Evolutionary conservation across 2,329 filamentous ascomycete species (phyloP).

Genomic region (Didymella glomerata): DNA sequence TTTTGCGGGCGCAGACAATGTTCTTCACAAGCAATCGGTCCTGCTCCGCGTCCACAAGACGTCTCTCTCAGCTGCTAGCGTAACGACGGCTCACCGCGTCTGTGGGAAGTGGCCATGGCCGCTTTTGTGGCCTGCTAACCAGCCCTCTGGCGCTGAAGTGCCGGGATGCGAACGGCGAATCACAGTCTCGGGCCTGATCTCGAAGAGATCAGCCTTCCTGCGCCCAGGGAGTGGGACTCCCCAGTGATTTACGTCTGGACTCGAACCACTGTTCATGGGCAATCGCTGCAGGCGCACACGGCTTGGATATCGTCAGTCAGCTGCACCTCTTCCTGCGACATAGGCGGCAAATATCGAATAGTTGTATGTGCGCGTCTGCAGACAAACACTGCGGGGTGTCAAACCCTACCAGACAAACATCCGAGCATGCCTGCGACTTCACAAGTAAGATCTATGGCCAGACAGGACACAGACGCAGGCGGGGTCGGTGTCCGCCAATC

Average conservation of each 20-base stretch:
- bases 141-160: conserved; percentile 19
- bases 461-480: conserved; percentile 9
- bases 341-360: neutral
- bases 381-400: conserved; percentile 12
- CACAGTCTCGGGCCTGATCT: conserved; percentile 18
- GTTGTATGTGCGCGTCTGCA: conserved; percentile 6
- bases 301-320: conserved; percentile 7
- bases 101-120: conserved; percentile 20
- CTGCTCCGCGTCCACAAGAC: conserved; percentile 30
- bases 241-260: conserved; percentile 16
- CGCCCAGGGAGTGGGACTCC: conserved; percentile 17
- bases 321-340: conserved; percentile 11
- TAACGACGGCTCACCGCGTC: conserved; percentile 19
- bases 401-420: conserved; percentile 15
- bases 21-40: conserved; percentile 32
- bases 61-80: conserved; percentile 17
- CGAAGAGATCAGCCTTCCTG: conserved; percentile 21
- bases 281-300: conserved; percentile 17
- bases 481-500: conserved; percentile 17
- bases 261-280: conserved; percentile 21
- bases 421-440: conserved; percentile 16
- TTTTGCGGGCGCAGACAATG: conserved; percentile 20
- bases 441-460: conserved; percentile 13
- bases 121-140: conserved; percentile 23
- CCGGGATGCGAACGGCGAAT: conserved; percentile 25